These are phyloP conservation scores for Populus tremula DNA, from an alignment of 345 rosid genomes.

Conservation along the genomic window DNA sequence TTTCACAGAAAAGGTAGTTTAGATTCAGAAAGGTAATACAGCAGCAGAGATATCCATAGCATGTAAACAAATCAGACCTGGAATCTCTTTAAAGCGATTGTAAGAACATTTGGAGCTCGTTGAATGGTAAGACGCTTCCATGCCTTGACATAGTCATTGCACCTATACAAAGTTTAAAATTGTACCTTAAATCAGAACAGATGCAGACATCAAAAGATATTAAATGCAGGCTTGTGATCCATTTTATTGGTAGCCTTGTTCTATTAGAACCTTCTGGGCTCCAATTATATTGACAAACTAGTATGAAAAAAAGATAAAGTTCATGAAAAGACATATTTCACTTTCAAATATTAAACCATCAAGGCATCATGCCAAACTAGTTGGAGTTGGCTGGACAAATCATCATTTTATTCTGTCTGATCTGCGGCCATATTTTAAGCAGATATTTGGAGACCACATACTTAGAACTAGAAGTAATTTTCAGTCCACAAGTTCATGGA, in stretches of 20 bases:
- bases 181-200: neutral
- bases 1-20: neutral
- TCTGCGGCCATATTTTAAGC: neutral
- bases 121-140: slow-evolving; percentile 81
- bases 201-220: neutral
- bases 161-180: slow-evolving; percentile 37
- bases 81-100: slow-evolving; percentile 89
- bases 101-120: slow-evolving; percentile 80
- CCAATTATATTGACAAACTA: neutral
- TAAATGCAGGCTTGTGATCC: neutral
- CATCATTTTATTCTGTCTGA: neutral
- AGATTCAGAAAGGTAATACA: neutral
- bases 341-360: neutral
- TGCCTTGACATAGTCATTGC: slow-evolving; percentile 92
- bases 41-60: neutral
- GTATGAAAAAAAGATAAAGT: neutral
- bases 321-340: neutral
- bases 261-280: neutral
- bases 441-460: neutral
- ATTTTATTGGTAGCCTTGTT: neutral
- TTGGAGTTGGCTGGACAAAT: neutral
- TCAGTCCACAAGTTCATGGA: neutral
- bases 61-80: slow-evolving; percentile 44
- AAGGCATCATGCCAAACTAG: neutral
- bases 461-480: neutral